Evolutionary conservation across 1,284 basidiomycete species (phyloP), one percentile per base, ranked within the genome.

Genomic region (Heterobasidion annosum): DNA sequence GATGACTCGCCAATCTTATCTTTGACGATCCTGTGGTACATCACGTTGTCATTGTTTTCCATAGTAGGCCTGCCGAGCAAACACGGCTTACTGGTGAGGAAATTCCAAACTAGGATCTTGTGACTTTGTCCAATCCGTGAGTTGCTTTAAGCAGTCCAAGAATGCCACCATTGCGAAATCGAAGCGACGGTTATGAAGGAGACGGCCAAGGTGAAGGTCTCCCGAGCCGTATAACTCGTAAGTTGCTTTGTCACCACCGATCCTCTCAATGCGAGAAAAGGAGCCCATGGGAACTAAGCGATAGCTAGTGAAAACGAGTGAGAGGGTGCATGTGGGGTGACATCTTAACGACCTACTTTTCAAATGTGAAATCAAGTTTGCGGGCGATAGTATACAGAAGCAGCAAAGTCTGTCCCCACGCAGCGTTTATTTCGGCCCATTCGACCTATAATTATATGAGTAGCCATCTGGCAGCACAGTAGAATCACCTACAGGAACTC

Each of bases 371-470:
- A 54, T 91, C 92, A 8, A 97, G 79, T 67, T 95, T 96, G 55
- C 88, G 79, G 3, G 92, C 91, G 51, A 99, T 82, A 4, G 93
- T 93, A 63, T 95, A 91, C 13, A 99, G 74, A 52, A 98, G 76
- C 18, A 99, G 74, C n/a, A 96, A 76, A 0, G 93, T 92, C 65
- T 98, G 91, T 0, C 97, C 97, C 93, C 96, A 98, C 2, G 97
- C 97, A 5, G 97, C 97, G 66, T 99, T 99, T 68, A 99, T 95
- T 71, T 99, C 97, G 5, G 91, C 83, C 95, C 96, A 99, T 65
- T 98, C 96, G 33, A 99, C 93, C 80, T 91, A 62, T 0, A 64
- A 56, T 47, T 19, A 49, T 18, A 35, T n/a, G 18, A 55, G 45
- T 47, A 13, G 10, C 45, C n/a, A 47, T 47, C 10, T 47, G 25